Conservation (phyloP, 192 early-diverging fungal species). For the Geranomyces michiganensis region DNA sequence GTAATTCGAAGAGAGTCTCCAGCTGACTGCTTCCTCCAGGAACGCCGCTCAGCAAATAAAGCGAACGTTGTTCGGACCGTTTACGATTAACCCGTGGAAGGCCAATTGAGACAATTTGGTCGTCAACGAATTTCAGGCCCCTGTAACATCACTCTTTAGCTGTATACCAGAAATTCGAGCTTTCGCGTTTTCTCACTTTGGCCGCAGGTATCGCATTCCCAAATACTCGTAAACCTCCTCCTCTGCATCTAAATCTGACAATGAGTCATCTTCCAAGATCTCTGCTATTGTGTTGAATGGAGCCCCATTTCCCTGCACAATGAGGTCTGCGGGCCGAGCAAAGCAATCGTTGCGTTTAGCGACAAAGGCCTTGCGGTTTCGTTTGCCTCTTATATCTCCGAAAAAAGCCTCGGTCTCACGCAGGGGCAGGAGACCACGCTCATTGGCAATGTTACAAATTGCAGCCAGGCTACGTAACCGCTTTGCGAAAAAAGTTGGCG, state of each 20-base stretch:
- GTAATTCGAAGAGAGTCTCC: neutral
- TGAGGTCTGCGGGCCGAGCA: conserved; percentile 5
- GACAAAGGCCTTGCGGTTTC: neutral
- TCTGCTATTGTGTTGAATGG: neutral
- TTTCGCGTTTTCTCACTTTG: conserved; percentile 1
- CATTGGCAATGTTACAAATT: neutral
- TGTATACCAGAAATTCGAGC: too few relatives aligned
- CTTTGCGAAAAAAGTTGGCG: conserved; percentile 1
- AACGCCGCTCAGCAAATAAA: conserved; percentile 1
- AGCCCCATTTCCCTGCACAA: neutral
- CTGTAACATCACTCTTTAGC: neutral
- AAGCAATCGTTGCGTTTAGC: neutral
- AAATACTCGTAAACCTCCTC: neutral
- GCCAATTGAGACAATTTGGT: neutral
- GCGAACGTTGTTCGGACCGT: neutral
- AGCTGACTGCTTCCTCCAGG: neutral
- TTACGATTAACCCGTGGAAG: conserved; percentile 2
- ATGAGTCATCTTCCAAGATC: neutral
- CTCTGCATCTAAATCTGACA: neutral
- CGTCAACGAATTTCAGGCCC: neutral
- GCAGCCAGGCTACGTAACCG: neutral
- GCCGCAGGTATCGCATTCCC: neutral
- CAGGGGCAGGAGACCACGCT: conserved; percentile 1
- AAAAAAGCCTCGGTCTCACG: neutral
- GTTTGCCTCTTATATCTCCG: neutral